phyloP scores from a whole-genome alignment of 768 basidiomycete genomes.

The Tricholoma hemisulphureum region DNA sequence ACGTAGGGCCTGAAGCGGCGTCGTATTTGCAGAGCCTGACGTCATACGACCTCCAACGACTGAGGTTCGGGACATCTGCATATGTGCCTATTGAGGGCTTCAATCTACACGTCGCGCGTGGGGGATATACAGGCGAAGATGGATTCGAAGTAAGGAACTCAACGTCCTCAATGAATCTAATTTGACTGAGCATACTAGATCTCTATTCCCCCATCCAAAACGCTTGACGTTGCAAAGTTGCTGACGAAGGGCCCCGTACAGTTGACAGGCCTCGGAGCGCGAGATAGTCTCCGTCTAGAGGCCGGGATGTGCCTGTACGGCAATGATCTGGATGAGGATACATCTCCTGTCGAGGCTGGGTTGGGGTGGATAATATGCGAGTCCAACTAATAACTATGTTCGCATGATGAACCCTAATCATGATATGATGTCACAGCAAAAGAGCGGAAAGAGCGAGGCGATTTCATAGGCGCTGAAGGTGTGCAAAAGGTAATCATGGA shows the following conservation, averaged over 20 bases:
- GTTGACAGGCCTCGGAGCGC: constrained; percentile 85
- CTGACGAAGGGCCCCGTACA: constrained; percentile 65
- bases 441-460: constrained; percentile 65
- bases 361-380: constrained; percentile 90
- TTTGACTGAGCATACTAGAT: constrained; percentile 48
- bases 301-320: constrained; percentile 98
- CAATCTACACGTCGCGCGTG: constrained; percentile 85
- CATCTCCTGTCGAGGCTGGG: constrained; percentile 87
- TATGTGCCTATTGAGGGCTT: constrained; percentile 77
- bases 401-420: not conserved
- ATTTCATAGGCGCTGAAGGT: constrained; percentile 76
- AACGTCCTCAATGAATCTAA: not conserved
- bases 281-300: constrained; percentile 92
- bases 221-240: constrained; percentile 69
- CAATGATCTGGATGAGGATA: constrained; percentile 85
- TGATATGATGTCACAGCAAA: constrained; percentile 54
- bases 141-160: constrained; percentile 77
- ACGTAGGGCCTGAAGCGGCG: constrained; percentile 78
- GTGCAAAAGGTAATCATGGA: constrained; percentile 78
- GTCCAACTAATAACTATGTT: constrained; percentile 19
- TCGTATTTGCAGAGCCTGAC: constrained; percentile 76
- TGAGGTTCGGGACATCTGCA: constrained; percentile 85
- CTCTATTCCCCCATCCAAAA: constrained; percentile 79
- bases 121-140: constrained; percentile 98
- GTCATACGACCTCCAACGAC: constrained; percentile 63